Evolutionary conservation across 306 rosid genomes (phyloP), one percentile per base, ranked within the genome.

Genomic region (Corylus americana): DNA sequence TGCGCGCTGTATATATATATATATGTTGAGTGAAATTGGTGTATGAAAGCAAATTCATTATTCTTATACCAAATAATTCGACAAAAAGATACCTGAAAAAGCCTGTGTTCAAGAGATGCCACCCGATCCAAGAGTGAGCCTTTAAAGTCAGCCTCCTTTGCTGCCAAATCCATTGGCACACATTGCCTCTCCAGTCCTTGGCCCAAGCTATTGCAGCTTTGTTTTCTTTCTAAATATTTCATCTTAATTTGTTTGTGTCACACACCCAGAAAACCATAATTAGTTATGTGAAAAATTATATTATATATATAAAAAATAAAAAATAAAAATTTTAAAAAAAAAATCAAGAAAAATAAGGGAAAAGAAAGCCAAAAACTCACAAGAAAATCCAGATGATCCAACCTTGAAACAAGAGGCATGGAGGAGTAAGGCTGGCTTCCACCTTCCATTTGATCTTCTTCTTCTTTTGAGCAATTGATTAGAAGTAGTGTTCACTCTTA

Each of bases 111-210:
- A 78, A 93, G 91, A 74, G 87, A 81, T 39, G 89, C 88, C 76
- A 93, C 93, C 37, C 97, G 87, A 83, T 91, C 97, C 87, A 86
- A 27, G 81, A 93, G 76, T 73, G 97, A 83, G 20, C 93, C 98
- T 84, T 87, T 91, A 58, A 73, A 86, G 84, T 49, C 73, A 82
- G 81, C 81, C 74, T 91, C 92, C 70, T 88, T 88, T 39, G 77
- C 66, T 10, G 87, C 83, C 25, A 84, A 76, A 81, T 93, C 90
- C 73, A 78, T 42, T 14, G 89, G 86, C 71, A 81, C n/a, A 45
- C 73, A 76, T 63, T 78, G 84, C 58, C 77, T 83, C 44, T 81
- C 88, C 72, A 50, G 12, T 35, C 22, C 54, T 76, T 6, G 80
- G 59, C 37, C 85, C 45, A 11, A 50, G 55, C 75, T 55, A 80